Percentiles rank a stretch among this genome's conserved stretches.
Evolutionary conservation across 2,329 filamentous ascomycete species (phyloP).

Genomic region (Nigrospora oryzae): DNA sequence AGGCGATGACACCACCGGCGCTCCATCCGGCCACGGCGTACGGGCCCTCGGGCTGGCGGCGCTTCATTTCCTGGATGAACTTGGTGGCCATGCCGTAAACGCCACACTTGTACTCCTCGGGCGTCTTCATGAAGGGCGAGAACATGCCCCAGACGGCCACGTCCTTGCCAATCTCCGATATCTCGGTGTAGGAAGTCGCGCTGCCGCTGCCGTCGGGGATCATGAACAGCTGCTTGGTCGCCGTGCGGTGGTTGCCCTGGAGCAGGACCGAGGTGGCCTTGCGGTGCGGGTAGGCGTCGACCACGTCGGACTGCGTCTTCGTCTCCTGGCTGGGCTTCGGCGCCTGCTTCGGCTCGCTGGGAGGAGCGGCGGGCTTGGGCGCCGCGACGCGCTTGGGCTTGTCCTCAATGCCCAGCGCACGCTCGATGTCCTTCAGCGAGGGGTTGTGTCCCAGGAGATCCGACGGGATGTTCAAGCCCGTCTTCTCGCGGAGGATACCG

Average conservation of each 20-base stretch:
- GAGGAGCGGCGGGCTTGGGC: conserved; percentile 15
- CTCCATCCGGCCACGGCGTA: conserved; percentile 68
- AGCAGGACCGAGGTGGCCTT: conserved; percentile 36
- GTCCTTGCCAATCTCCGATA: conserved; percentile 39
- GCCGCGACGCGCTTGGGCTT: conserved; percentile 25
- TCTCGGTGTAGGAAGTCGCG: conserved; percentile 60
- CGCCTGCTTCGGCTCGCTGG: conserved; percentile 13
- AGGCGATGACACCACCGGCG: conserved; percentile 67
- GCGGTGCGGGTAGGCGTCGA: conserved; percentile 38
- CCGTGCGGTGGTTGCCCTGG: conserved; percentile 41
- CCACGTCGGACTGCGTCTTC: conserved; percentile 26
- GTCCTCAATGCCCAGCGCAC: conserved; percentile 46
- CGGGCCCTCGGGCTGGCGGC: conserved; percentile 59
- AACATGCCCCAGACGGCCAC: conserved; percentile 52
- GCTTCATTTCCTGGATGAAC: conserved; percentile 62
- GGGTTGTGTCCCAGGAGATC: conserved; percentile 55
- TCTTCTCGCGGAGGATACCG: conserved; percentile 44
- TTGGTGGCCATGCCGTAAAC: conserved; percentile 57
- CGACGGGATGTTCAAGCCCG: conserved; percentile 43
- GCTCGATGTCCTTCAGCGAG: conserved; percentile 57
- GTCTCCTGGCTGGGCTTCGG: conserved; percentile 29
- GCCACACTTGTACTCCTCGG: conserved; percentile 56
- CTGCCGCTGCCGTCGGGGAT: conserved; percentile 48
- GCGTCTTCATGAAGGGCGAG: conserved; percentile 64
- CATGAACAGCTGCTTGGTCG: conserved; percentile 42